Percentiles rank a stretch among this genome's conserved stretches.
These are phyloP conservation scores for Prunus persica DNA, from an alignment of 306 rosid species.

Conservation along the genomic window Prunus_persica_NCBIv2 NC_034013.1:15992001-15992500, in stretches of 20 bases:
- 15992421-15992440: not conserved
- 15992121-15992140: not conserved
- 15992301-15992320: too few relatives aligned
- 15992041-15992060: not conserved
- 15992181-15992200: not conserved
- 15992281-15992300: not conserved
- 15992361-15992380: slow-evolving; percentile 24
- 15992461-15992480: not conserved
- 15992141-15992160: not conserved
- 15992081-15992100: too few relatives aligned
- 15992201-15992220: not conserved
- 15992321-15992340: not conserved
- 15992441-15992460: not conserved
- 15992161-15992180: not conserved
- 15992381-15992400: not conserved
- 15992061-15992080: not conserved
- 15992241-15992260: not conserved
- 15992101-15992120: too few relatives aligned
- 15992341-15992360: slow-evolving; percentile 4
- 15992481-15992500: not conserved
- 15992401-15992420: slow-evolving; percentile 11
- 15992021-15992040: not conserved
- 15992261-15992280: not conserved
- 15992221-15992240: not conserved
- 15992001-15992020: too few relatives aligned